A percentile compares a stretch with the other conserved stretches of the same genome.
Conservation (phyloP, 495 filamentous ascomycete genomes). For the Neurospora tetrasperma region DNA sequence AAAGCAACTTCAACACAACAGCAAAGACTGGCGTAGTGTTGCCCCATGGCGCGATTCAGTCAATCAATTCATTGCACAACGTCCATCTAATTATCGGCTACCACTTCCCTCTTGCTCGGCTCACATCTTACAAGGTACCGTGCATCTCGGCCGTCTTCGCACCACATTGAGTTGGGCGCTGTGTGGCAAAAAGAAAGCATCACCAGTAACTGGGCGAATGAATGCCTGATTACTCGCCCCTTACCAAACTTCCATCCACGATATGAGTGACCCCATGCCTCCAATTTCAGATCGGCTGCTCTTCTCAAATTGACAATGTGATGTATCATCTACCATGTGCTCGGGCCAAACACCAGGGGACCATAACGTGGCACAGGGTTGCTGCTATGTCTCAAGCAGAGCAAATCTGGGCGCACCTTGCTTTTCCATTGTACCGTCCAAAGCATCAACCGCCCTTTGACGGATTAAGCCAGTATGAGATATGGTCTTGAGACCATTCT, state of each 20-base stretch:
- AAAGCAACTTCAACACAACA: neutral
- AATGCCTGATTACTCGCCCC: neutral
- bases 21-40: neutral
- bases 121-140: neutral
- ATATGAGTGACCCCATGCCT: neutral
- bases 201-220: neutral
- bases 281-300: neutral
- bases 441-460: neutral
- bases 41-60: neutral
- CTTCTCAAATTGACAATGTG: neutral
- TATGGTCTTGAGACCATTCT: neutral
- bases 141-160: neutral
- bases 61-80: neutral
- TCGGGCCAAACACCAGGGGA: neutral
- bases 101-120: neutral
- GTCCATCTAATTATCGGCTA: neutral
- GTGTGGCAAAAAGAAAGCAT: neutral
- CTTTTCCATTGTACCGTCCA: neutral
- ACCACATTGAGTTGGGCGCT: neutral
- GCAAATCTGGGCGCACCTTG: neutral
- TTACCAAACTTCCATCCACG: neutral
- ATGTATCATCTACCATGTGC: neutral
- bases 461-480: neutral
- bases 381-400: neutral
- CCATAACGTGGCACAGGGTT: neutral